A percentile compares a stretch with the other conserved stretches of the same genome.
Evolutionary conservation across 805 yeast genomes (phyloP).

Genomic region (Saturnispora dispora): DNA sequence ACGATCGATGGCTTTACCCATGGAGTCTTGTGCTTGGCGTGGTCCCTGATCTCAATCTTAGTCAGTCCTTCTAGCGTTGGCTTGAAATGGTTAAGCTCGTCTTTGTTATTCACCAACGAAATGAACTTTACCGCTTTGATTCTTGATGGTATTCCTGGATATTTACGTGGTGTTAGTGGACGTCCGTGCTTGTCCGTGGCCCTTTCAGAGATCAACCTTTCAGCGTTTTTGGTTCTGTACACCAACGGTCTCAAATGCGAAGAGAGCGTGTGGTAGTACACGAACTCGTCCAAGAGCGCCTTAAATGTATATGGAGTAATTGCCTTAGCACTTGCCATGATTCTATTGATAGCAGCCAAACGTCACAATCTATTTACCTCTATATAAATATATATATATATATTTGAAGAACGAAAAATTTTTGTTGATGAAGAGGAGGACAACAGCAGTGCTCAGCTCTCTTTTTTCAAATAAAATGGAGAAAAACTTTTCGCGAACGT

Average conservation of each 20-base stretch:
- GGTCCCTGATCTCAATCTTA: conserved; percentile 8
- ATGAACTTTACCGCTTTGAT: conserved; percentile 20
- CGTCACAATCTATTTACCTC: background rate
- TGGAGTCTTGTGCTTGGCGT: conserved; percentile 7
- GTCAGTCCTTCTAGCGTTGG: conserved; percentile 15
- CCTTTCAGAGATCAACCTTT: conserved; percentile 15
- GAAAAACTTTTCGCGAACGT: background rate
- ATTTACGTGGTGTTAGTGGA: conserved; percentile 20
- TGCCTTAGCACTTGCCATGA: background rate
- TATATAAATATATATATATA: too few relatives aligned
- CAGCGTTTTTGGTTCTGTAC: conserved; percentile 20
- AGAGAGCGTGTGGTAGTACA: conserved; percentile 18
- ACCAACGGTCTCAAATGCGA: conserved; percentile 19
- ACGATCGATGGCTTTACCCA: conserved; percentile 18
- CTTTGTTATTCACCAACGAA: conserved; percentile 16
- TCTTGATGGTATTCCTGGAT: conserved; percentile 22
- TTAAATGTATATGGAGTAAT: conserved; percentile 18
- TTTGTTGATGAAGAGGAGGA: background rate
- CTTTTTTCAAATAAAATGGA: background rate
- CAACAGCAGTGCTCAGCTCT: background rate
- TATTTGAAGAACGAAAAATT: background rate
- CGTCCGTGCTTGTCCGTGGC: conserved; percentile 21
- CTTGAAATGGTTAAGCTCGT: conserved; percentile 19
- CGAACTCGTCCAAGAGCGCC: conserved; percentile 24
- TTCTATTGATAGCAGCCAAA: background rate